phyloP scores from a whole-genome alignment of 768 basidiomycete species.

The Leccinum subtestaceum region DNA sequence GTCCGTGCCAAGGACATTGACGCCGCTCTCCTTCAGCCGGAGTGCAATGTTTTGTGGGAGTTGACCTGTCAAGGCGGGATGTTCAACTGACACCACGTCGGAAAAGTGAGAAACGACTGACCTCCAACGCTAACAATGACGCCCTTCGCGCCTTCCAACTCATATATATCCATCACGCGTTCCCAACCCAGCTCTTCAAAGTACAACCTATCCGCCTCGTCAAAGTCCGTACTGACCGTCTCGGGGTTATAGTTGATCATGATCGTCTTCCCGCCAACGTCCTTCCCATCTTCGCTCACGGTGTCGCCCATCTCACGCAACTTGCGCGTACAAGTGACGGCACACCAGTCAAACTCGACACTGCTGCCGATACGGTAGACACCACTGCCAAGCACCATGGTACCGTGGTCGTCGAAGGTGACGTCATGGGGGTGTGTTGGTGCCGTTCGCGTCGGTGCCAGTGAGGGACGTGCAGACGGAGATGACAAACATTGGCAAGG shows the following conservation, averaged over 20 bases:
- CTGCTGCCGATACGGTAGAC: constrained; percentile 98
- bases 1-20: constrained; percentile 95
- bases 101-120: constrained; percentile 35
- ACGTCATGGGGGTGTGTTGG: constrained; percentile 67
- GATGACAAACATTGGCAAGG: constrained; percentile 42
- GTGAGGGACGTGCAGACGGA: constrained; percentile 44
- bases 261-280: constrained; percentile 71
- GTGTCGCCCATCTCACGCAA: constrained; percentile 77
- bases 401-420: constrained; percentile 92
- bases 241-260: constrained; percentile 99
- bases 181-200: constrained; percentile 98
- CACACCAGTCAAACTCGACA: constrained; percentile 99
- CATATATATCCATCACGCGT: constrained; percentile 99
- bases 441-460: constrained; percentile 19
- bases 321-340: constrained; percentile 95
- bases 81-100: neutral
- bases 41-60: constrained; percentile 98
- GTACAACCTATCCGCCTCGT: constrained; percentile 96
- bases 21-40: constrained; percentile 83
- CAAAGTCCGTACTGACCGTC: constrained; percentile 98
- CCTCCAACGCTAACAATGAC: constrained; percentile 97
- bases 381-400: constrained; percentile 98
- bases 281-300: constrained; percentile 13
- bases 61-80: constrained; percentile 60
- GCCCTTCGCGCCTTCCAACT: constrained; percentile 88